phyloP scores from a whole-genome alignment of 169 alveolate species.

The Eimeria praecox region DNA sequence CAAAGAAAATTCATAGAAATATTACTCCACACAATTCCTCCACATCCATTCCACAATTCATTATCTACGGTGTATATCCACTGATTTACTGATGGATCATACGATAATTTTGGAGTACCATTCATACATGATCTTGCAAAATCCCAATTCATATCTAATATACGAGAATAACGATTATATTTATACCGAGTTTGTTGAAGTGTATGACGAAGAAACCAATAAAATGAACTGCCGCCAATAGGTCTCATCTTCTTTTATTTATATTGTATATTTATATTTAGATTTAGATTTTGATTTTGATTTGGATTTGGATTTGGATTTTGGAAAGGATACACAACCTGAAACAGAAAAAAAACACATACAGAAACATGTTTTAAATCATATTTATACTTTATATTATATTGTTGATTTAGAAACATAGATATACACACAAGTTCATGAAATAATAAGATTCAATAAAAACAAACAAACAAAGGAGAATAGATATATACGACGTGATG shows the following conservation, averaged over 20 bases:
- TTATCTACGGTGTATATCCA: constrained; percentile 52
- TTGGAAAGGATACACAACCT: not conserved
- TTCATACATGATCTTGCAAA: constrained; percentile 16
- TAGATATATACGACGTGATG: no score
- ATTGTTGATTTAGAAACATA: no score
- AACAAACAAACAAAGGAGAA: no score
- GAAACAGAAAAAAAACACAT: no score
- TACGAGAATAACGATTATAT: constrained; percentile 9
- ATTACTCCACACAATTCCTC: constrained; percentile 55
- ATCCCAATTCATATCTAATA: constrained; percentile 76
- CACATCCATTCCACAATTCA: constrained; percentile 74
- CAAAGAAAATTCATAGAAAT: constrained; percentile 20
- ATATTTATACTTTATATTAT: no score
- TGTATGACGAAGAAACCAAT: constrained; percentile 60
- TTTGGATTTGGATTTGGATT: no score
- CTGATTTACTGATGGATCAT: constrained; percentile 64
- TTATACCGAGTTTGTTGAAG: constrained; percentile 23
- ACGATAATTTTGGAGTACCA: constrained; percentile 64
- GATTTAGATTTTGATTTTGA: no score
- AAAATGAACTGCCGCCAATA: constrained; percentile 51
- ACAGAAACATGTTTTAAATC: no score
- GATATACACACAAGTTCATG: no score
- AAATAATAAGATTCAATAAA: no score
- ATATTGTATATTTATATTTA: no score
- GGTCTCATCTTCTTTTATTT: constrained; percentile 51